Evolutionary conservation across 352 stramenopile species (phyloP).

Genomic region (Phytophthora pinifolia): DNA sequence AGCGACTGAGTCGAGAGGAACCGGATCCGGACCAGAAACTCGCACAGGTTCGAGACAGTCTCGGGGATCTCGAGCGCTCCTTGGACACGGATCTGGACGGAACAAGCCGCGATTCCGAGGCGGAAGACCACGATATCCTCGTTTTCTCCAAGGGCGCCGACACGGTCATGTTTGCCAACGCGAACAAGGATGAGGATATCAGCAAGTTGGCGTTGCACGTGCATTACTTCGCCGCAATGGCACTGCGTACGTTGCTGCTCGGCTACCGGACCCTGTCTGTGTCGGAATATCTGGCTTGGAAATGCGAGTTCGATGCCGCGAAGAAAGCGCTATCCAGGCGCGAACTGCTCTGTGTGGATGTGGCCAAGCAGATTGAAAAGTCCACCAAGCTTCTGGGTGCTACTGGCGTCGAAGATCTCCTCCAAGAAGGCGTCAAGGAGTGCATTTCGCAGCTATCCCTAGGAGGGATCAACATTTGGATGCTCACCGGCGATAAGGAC

Average conservation of each 20-base stretch:
- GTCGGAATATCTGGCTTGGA: slow-evolving; percentile 73
- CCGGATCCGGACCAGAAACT: slow-evolving; percentile 3
- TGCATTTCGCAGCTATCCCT: slow-evolving; percentile 94
- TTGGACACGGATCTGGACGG: slow-evolving; percentile 25
- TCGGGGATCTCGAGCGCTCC: slow-evolving; percentile 31
- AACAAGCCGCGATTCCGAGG: slow-evolving; percentile 18
- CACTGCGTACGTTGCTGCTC: slow-evolving; percentile 83
- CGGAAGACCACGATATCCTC: slow-evolving; percentile 57
- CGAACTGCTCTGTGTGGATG: slow-evolving; percentile 64
- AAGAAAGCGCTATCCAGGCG: slow-evolving; percentile 67
- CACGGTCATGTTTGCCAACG: slow-evolving; percentile 87
- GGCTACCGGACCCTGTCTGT: slow-evolving; percentile 67
- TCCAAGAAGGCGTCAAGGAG: slow-evolving; percentile 96
- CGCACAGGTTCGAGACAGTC: slow-evolving; percentile 19
- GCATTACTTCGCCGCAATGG: slow-evolving; percentile 88
- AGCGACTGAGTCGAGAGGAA: slow-evolving; percentile 35
- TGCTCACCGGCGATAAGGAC: slow-evolving; percentile 99
- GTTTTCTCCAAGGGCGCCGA: slow-evolving; percentile 90
- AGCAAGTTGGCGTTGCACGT: slow-evolving; percentile 79
- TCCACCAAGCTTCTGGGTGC: slow-evolving; percentile 92
- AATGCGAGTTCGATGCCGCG: slow-evolving; percentile 65
- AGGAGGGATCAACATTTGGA: slow-evolving; percentile 98
- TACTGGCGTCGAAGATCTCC: slow-evolving; percentile 96
- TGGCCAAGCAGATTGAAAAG: slow-evolving; percentile 75
- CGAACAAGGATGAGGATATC: slow-evolving; percentile 67